phyloP scores from a whole-genome alignment of 306 rosid genomes.

The Coriaria nepalensis region DNA sequence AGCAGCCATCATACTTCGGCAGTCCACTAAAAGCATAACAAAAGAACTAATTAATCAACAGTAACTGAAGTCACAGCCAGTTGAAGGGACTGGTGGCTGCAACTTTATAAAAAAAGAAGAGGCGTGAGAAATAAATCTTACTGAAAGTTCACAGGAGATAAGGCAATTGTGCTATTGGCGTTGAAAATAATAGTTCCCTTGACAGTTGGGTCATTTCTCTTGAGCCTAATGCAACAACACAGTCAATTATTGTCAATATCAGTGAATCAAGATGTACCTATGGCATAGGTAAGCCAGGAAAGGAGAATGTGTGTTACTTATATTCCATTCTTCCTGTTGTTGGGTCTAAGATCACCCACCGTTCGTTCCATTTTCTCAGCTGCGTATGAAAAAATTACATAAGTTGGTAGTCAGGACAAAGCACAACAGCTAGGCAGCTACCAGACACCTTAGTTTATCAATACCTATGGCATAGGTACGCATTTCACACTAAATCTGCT shows the following conservation, averaged over 20 bases:
- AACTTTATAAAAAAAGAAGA: too few species aligned
- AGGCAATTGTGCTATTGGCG: conserved; percentile 72
- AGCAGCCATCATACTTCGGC: conserved; percentile 93
- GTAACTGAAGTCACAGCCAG: too few species aligned
- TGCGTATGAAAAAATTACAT: conserved; percentile 14
- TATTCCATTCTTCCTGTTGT: conserved; percentile 96
- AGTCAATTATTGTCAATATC: not conserved
- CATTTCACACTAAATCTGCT: too few species aligned
- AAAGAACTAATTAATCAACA: conserved; percentile 14
- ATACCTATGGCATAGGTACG: too few species aligned
- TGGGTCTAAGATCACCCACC: conserved; percentile 90
- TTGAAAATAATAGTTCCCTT: conserved; percentile 88
- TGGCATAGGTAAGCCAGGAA: conserved; percentile 1
- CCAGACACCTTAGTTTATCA: too few species aligned
- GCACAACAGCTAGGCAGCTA: too few species aligned
- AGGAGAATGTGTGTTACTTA: conserved; percentile 50
- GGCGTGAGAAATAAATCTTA: conserved; percentile 25
- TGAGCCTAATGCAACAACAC: conserved; percentile 32
- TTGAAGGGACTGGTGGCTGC: too few species aligned
- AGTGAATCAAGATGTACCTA: not conserved
- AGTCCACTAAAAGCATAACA: conserved; percentile 41
- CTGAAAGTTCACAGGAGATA: conserved; percentile 96
- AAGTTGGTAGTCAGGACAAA: too few species aligned
- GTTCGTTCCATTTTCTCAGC: conserved; percentile 95
- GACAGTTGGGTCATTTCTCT: conserved; percentile 74